Base-by-base conservation (phyloP, 2,329 filamentous ascomycete genomes). In the Rutstroemia sp. region DNA sequence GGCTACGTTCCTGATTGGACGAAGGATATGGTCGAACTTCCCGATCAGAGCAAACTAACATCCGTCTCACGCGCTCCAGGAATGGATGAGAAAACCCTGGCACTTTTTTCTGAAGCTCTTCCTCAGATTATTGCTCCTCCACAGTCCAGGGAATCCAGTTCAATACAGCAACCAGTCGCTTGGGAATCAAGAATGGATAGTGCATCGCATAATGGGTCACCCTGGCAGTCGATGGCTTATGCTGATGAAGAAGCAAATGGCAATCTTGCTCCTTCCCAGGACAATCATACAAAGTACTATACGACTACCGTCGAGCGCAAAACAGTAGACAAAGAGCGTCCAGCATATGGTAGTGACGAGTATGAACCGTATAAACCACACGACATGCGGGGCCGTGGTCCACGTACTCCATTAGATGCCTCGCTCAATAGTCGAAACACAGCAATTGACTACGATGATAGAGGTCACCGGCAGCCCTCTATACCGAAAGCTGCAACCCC, bases 11-110 rank as follows among this genome's bases (percentile, higher is more conserved):
- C 67, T 44, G 77, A 85, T 63, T 86, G 82, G 82, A 79, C 77
- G 58, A 74, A 73, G 39, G 76, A 83, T 57, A 83, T 86, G 80
- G 76, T 86, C 52, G 76, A 80, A 61, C 71, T 85, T 45, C 82
- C 82, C 1, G 77, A 79, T 60, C 70, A 73, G 30, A 70, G 73
- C 19, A 69, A 75, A 54, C 74, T 84, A 44, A 71, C 69, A 21
- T 73, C 74, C 23, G 69, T 84, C 23, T 71, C 77, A 18, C 72
- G 75, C 56, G 74, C 76, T 37, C 75, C 73, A 8, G 80, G 80
- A 12, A 82, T 84, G 75, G 77, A 82, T 63, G 76, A 79, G 42
- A 70, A 75, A 47, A 83, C 82, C 66, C 69, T 81, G 10, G 72
- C 71, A 38, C 70, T 80, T 42, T 73, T 82, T 57, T 73, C 73